Conservation (phyloP, 371 early-diverging fungal species). For the Rhizopus microsporus region DNA sequence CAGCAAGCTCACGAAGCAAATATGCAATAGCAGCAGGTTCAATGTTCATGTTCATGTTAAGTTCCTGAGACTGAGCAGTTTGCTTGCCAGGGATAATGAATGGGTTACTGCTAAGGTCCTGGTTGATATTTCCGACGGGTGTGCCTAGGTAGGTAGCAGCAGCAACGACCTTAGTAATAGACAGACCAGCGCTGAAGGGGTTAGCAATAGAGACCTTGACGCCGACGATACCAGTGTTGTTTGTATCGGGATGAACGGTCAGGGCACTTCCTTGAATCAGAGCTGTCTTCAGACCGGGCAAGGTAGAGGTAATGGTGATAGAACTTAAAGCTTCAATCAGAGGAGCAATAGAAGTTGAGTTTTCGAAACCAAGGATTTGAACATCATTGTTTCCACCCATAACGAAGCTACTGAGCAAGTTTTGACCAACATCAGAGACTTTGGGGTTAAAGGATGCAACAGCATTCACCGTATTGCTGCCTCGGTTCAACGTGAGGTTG, state of each 20-base stretch:
- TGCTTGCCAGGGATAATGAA: slow-evolving; percentile 39
- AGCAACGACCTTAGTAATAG: slow-evolving; percentile 51
- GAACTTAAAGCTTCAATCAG: slow-evolving; percentile 46
- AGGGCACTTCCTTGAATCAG: slow-evolving; percentile 51
- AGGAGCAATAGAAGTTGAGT: slow-evolving; percentile 52
- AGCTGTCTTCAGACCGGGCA: slow-evolving; percentile 56
- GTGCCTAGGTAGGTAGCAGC: slow-evolving; percentile 50
- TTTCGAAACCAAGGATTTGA: slow-evolving; percentile 45
- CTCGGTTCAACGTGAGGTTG: slow-evolving; percentile 49
- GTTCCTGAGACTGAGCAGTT: slow-evolving; percentile 30
- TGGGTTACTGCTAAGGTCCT: slow-evolving; percentile 50
- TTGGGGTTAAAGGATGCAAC: slow-evolving; percentile 54
- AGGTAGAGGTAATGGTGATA: slow-evolving; percentile 45
- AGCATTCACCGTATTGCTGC: slow-evolving; percentile 49
- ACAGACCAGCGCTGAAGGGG: slow-evolving; percentile 56
- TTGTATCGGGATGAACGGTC: slow-evolving; percentile 46
- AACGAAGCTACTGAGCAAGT: slow-evolving; percentile 54
- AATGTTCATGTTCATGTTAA: slow-evolving; percentile 46
- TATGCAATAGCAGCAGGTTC: slow-evolving; percentile 48
- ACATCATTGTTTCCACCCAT: slow-evolving; percentile 56
- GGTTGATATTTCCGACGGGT: slow-evolving; percentile 55
- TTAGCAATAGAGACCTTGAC: slow-evolving; percentile 58
- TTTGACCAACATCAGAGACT: slow-evolving; percentile 47
- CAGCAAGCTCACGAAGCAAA: slow-evolving; percentile 53
- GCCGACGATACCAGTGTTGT: slow-evolving; percentile 45